These are phyloP conservation scores for Diaporthe australafricana DNA, from an alignment of 2,329 filamentous ascomycete species.

Conservation along the genomic window DNA sequence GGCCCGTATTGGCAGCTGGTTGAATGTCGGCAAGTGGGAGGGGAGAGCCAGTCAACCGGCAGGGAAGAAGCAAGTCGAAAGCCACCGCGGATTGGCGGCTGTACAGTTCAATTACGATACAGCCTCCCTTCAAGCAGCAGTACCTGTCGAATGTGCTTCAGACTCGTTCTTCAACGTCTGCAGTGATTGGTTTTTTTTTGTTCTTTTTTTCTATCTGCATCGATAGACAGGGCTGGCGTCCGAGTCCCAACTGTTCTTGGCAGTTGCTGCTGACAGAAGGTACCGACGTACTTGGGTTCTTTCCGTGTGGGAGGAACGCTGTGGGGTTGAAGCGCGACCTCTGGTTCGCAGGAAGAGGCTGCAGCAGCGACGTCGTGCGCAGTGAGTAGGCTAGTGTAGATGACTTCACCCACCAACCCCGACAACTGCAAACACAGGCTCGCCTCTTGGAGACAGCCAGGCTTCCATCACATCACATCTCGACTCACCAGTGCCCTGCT, in stretches of 20 bases:
- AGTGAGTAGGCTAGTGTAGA: too few species aligned
- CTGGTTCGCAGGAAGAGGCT: not conserved
- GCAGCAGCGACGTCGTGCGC: not conserved
- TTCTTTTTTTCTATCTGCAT: too few species aligned
- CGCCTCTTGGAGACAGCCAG: not conserved
- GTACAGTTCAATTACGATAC: too few species aligned
- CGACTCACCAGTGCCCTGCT: not conserved
- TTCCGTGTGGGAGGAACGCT: not conserved
- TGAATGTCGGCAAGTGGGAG: conserved; percentile 6
- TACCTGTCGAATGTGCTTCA: too few species aligned
- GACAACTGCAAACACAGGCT: not conserved
- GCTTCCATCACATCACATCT: not conserved
- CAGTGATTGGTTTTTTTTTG: too few species aligned
- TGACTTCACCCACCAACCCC: not conserved
- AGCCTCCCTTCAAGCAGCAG: not conserved
- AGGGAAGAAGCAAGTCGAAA: not conserved
- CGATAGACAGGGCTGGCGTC: not conserved
- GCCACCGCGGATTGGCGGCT: not conserved
- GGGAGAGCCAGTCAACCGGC: not conserved
- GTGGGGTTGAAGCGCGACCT: not conserved
- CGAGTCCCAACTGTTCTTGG: not conserved
- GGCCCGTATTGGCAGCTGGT: conserved; percentile 11
- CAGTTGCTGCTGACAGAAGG: not conserved
- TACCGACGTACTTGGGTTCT: conserved; percentile 1
- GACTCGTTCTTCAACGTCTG: not conserved